phyloP scores from a whole-genome alignment of 164 flowering plant genomes.

The Vitis rotundifolia region DNA sequence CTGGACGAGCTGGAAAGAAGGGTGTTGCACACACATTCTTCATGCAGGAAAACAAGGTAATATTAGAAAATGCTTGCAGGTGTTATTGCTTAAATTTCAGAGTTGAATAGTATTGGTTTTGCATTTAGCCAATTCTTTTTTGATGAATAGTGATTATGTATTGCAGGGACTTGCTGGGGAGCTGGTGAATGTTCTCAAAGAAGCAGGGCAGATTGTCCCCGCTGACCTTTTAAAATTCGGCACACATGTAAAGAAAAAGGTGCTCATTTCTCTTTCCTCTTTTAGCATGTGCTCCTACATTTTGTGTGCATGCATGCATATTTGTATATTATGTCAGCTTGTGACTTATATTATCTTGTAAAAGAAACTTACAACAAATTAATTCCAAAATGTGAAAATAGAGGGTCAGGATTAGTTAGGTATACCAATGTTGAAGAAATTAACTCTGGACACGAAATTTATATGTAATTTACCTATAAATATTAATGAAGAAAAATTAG shows the following conservation, averaged over 20 bases:
- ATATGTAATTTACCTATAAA: no score
- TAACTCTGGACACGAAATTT: no score
- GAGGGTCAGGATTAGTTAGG: no score
- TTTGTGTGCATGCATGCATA: conserved; percentile 1
- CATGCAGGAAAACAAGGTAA: conserved; percentile 88
- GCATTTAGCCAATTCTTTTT: not conserved
- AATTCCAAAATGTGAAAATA: no score
- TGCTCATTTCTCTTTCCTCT: conserved; percentile 13
- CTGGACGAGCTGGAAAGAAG: conserved; percentile 98
- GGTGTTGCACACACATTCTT: conserved; percentile 98
- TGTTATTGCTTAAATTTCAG: not conserved
- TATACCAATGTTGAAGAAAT: no score
- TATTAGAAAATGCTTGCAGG: not conserved
- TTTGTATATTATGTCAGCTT: no score
- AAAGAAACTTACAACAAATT: no score
- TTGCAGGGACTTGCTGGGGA: conserved; percentile 92
- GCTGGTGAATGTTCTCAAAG: conserved; percentile 90
- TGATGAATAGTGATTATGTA: not conserved
- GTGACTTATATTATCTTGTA: no score
- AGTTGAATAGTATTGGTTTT: not conserved
- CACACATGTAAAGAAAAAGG: conserved; percentile 98
- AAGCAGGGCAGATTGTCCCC: conserved; percentile 90
- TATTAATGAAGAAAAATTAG: no score
- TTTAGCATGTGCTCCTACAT: not conserved
- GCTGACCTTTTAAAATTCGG: conserved; percentile 75